A percentile compares a stretch with the other conserved stretches of the same genome.
Evolutionary conservation across 2,329 filamentous ascomycete species (phyloP).

Genomic region (Seiridium unicorne): DNA sequence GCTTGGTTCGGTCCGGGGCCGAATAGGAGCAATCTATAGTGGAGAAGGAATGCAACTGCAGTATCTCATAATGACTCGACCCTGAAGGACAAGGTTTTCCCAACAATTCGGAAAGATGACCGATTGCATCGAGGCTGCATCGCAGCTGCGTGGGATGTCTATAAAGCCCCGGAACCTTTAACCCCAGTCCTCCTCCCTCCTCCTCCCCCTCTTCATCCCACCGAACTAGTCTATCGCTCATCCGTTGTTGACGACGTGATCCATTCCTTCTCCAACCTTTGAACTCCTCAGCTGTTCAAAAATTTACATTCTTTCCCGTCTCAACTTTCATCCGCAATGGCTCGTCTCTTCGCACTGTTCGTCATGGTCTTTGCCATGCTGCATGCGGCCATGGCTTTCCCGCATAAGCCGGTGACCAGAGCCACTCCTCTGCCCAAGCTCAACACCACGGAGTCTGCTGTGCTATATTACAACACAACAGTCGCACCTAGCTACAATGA

Average conservation of each 20-base stretch:
- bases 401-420: background rate
- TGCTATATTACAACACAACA: background rate
- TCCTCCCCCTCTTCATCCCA: too few relatives aligned
- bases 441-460: background rate
- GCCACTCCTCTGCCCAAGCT: background rate
- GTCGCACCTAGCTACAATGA: background rate
- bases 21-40: background rate
- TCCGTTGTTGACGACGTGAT: background rate
- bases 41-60: background rate
- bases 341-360: background rate
- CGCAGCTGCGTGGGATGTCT: too few relatives aligned
- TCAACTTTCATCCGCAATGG: background rate
- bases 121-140: too few relatives aligned
- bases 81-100: background rate
- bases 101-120: background rate
- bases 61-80: background rate
- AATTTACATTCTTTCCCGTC: too few relatives aligned
- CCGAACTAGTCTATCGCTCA: too few relatives aligned
- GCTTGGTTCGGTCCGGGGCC: slow-evolving; percentile 6
- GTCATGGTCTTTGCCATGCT: slow-evolving; percentile 4
- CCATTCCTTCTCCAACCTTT: background rate
- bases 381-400: background rate
- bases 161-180: too few relatives aligned
- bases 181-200: too few relatives aligned
- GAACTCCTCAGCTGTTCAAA: too few relatives aligned